Evolutionary conservation across 129 eudicot species (phyloP), one percentile per base, ranked within the genome.

Genomic region (Deinandra increscens): DNA sequence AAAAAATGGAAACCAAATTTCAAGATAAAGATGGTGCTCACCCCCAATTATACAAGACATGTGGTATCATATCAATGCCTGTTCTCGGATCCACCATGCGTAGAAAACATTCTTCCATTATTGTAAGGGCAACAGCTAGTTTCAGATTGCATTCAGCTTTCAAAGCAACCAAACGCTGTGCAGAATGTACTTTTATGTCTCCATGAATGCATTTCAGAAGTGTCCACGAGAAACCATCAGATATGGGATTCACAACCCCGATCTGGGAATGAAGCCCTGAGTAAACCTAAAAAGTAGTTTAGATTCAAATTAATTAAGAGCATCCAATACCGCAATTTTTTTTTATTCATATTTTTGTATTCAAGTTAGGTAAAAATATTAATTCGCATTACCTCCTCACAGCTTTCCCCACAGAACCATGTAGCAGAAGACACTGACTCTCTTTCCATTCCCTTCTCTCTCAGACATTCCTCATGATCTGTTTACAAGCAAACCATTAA

Each of bases 41-140:
- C 99, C 99, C 99, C 97, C 97, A 93, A 78, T 84, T 93, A 78
- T 89, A 93, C 29, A 93, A 51, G 33, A 89, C 90, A 69, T 93
- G 99, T 33, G 99, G 99, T 64, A 93, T 93, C 99, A 93, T 89
- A 83, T 93, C 90, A 70, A 93, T 87, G 74, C 99, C 99, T 4
- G 99, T 93, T 80, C 89, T 90, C 49, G 89, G 84, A 80, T 89
- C 99, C 81, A 88, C 91, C 99, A 89, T 93, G 17, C 93, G 96
- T 37, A 93, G 89, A 85, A 93, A 93, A 82, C 97, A 93, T 71
- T 93, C 99, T 84, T 93, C 99, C 97, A 93, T 86, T 17, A 93
- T 93, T 58, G 97, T 93, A 64, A 87, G 87, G 3, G 99, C 95
- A 81, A 93, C 99, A 60, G 99, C 97, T 77, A 93, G 74, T 72